phyloP scores from a whole-genome alignment of 352 stramenopile species.

The Pythium dissotocum region DNA sequence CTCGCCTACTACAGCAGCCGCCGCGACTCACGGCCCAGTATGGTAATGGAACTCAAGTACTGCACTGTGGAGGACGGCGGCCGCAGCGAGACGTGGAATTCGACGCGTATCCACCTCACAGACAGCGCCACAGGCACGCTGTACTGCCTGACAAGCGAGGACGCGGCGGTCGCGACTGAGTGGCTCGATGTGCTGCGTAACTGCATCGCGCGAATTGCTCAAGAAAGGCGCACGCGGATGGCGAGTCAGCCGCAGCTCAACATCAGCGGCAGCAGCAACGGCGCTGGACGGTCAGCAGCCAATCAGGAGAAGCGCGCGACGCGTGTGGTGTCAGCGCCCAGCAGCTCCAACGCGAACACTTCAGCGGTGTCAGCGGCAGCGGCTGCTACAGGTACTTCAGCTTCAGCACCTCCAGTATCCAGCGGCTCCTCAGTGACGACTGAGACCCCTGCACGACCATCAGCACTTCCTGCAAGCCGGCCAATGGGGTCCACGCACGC shows the following conservation, averaged over 20 bases:
- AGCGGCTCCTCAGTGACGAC: not conserved
- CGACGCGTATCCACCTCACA: conserved; percentile 76
- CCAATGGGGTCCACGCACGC: conserved; percentile 41
- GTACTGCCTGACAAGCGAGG: conserved; percentile 75
- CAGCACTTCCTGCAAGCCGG: not conserved
- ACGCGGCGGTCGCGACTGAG: conserved; percentile 54
- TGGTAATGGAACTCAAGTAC: conserved; percentile 68
- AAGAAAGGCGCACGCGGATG: conserved; percentile 16
- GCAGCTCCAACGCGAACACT: conserved; percentile 1
- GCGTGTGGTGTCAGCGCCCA: conserved; percentile 21
- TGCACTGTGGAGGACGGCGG: conserved; percentile 77
- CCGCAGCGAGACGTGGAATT: conserved; percentile 80
- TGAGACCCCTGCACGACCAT: not conserved
- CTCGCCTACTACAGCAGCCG: conserved; percentile 72
- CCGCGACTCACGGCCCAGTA: conserved; percentile 69
- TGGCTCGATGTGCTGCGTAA: conserved; percentile 65
- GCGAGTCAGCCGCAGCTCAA: conserved; percentile 11
- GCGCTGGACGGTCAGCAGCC: not conserved
- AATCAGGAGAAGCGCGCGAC: conserved; percentile 16
- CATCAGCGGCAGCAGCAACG: not conserved
- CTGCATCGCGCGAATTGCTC: conserved; percentile 35
- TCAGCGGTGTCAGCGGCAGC: not conserved
- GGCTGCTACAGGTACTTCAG: not conserved
- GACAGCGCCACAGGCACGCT: conserved; percentile 67
- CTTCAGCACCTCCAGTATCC: not conserved